A percentile compares a stretch with the other conserved stretches of the same genome.
Evolutionary conservation across 129 eudicot species (phyloP).

Genomic region (Flaveria sonorensis): DNA sequence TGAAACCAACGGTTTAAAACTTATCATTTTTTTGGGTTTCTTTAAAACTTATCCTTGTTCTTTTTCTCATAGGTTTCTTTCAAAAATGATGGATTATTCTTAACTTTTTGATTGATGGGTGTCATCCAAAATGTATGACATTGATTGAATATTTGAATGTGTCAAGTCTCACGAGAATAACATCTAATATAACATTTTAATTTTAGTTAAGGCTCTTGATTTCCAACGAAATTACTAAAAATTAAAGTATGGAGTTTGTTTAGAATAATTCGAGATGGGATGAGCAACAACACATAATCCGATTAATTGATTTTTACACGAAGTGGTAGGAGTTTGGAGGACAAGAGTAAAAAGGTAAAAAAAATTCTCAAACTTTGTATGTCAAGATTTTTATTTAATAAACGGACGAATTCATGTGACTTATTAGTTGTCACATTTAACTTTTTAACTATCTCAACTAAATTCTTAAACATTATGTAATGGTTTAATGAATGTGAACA

Average conservation of each 20-base stretch:
- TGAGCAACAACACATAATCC: background rate
- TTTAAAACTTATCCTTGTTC: background rate
- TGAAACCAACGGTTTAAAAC: background rate
- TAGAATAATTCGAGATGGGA: background rate
- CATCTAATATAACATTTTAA: background rate
- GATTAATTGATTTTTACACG: background rate
- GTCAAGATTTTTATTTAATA: too few relatives aligned
- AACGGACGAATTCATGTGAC: too few relatives aligned
- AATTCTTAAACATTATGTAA: too few relatives aligned
- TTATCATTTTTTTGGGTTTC: background rate
- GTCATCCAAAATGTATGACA: background rate
- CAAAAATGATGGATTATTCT: background rate
- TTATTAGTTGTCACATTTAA: too few relatives aligned
- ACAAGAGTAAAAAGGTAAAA: background rate
- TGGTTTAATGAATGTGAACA: too few relatives aligned
- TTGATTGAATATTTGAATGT: background rate
- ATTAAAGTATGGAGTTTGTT: background rate
- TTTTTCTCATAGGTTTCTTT: slow-evolving; percentile 6
- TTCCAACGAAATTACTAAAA: too few relatives aligned
- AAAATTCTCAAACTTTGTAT: background rate
- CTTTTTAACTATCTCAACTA: too few relatives aligned
- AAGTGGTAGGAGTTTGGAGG: too few relatives aligned
- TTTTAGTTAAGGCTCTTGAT: too few relatives aligned
- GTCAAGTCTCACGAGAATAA: background rate
- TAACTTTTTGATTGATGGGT: background rate